phyloP scores from a whole-genome alignment of 257 asterid species.

The Osmanthus fragrans region DNA sequence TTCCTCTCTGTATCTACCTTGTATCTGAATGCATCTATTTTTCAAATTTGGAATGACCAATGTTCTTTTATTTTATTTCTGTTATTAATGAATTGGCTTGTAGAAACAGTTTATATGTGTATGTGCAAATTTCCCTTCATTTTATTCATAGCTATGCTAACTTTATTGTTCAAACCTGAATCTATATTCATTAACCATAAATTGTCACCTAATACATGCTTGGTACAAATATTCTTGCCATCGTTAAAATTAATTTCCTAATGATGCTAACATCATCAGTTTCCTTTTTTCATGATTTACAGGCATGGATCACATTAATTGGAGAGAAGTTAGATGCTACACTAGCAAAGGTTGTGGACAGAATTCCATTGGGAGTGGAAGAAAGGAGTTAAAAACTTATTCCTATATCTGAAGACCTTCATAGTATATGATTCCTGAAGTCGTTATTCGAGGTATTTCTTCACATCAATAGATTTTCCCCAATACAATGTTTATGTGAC shows the following conservation, averaged over 20 bases:
- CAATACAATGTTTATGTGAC: not conserved
- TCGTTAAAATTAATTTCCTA: slow-evolving; percentile 1
- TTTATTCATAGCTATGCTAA: not conserved
- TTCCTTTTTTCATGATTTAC: slow-evolving; percentile 15
- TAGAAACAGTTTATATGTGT: not conserved
- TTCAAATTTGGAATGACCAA: slow-evolving; percentile 14
- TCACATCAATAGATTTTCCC: not conserved
- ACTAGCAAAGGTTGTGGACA: slow-evolving; percentile 50
- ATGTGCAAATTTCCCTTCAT: not conserved
- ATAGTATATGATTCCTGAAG: slow-evolving; percentile 21
- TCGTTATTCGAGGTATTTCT: slow-evolving; percentile 25
- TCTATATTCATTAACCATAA: not conserved
- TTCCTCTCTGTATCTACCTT: not conserved
- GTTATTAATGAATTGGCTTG: not conserved
- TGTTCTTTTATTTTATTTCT: not conserved
- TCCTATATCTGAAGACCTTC: not conserved
- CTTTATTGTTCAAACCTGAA: not conserved
- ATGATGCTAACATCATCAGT: slow-evolving; percentile 7
- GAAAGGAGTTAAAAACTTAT: slow-evolving; percentile 28
- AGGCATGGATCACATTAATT: slow-evolving; percentile 77
- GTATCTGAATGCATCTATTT: not conserved
- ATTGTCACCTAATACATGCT: not conserved
- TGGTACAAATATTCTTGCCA: slow-evolving; percentile 1
- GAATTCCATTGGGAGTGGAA: not conserved
- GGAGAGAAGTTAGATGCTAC: slow-evolving; percentile 87